Base-by-base conservation (phyloP, 306 rosid genomes). In the Vigna reflexopilosa region DNA sequence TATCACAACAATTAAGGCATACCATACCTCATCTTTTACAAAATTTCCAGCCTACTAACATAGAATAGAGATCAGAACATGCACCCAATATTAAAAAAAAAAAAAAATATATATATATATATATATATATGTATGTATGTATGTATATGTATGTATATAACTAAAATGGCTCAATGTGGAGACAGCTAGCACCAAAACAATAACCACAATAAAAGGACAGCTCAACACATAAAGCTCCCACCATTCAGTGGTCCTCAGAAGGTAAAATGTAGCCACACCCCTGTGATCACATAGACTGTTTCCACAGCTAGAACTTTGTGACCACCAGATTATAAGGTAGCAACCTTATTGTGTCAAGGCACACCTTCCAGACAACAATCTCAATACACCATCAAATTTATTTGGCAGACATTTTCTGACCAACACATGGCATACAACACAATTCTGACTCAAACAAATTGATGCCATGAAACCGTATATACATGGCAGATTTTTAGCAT, bases 31-130 rank as follows among this genome's bases (percentile, higher is more conserved):
- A 95, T 95, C 98, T 87, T 93, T 91, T 67, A 95, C 96, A 85
- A 88, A 90, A 85, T 87, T 95, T 91, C 99, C 99, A 93, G 99
- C 99, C 99, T 95, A 92, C 96, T 85, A 92, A 90, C 92, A 90
- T 34, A 79, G 82, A 76, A 90, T 55, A 82, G 83, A 90, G 73
- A 86, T 91, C 86, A 91, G 85, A 81, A 87, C 69, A 69, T 71
- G 80, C 73, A 61, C 40, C 63, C 75, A 75, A 56, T 58, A 67
- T 44, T 12, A 32, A 20, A 19, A 19, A 19, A 19, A 19, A 19
- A 19, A 19, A 19, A 19, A 19, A 0, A 20, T 19, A 19, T 19
- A 19, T 19, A 19, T 19, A 20, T 20, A 20, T 20, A 20, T 20
- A 20, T 20, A 20, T 20, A 20, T 20, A 20, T 20, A 20, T 20